These are phyloP conservation scores for Phytophthora vignae DNA, from an alignment of 352 stramenopile genomes.

Conservation along the genomic window DNA sequence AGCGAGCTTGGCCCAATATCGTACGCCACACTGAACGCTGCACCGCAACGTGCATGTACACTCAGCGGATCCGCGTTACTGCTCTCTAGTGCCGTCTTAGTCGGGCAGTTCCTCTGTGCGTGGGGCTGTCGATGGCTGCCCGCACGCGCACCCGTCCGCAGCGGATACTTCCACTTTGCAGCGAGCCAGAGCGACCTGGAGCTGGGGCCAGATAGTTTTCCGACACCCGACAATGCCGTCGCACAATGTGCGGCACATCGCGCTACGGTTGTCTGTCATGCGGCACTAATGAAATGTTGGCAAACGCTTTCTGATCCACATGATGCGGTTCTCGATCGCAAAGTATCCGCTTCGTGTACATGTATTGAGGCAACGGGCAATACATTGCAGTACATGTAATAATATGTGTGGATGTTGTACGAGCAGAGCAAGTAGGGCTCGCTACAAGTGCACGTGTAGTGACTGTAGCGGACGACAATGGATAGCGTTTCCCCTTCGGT, in stretches of 20 bases:
- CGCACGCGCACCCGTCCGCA: background rate
- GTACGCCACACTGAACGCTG: slow-evolving; percentile 10
- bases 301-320: slow-evolving; percentile 13
- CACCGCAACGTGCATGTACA: slow-evolving; percentile 6
- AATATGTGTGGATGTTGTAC: too few relatives aligned
- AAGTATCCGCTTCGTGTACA: slow-evolving; percentile 10
- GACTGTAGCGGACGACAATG: too few relatives aligned
- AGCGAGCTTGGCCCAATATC: slow-evolving; percentile 4
- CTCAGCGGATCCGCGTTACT: slow-evolving; percentile 7
- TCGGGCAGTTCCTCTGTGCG: background rate
- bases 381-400: too few relatives aligned
- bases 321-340: slow-evolving; percentile 24
- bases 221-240: slow-evolving; percentile 6
- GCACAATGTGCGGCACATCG: too few relatives aligned
- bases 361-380: too few relatives aligned
- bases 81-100: slow-evolving; percentile 5
- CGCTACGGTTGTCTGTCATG: slow-evolving; percentile 1
- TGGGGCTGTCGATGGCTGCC: background rate
- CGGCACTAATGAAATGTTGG: slow-evolving; percentile 29
- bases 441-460: too few relatives aligned
- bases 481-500: too few relatives aligned
- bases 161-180: slow-evolving; percentile 11
- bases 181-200: slow-evolving; percentile 4
- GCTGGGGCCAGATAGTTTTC: slow-evolving; percentile 17
- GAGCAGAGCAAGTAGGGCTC: too few relatives aligned